Evolutionary conservation across 805 yeast genomes (phyloP), one percentile per base, ranked within the genome.

Genomic region (Spathaspora boniae): DNA sequence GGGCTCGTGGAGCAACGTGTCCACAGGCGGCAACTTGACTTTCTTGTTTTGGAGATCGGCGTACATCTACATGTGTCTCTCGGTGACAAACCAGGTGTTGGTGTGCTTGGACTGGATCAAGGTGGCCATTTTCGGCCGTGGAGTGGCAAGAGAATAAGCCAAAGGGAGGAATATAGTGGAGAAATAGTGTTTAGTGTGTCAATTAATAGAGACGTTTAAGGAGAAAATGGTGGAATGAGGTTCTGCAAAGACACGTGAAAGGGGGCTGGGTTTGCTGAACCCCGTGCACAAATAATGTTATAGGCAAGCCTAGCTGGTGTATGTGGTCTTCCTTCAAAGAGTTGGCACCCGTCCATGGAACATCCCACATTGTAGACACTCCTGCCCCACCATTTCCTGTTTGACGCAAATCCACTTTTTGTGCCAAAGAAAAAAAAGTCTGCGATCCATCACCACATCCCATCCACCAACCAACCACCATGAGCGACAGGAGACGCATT

Each of bases 41-140:
- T 88, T 82, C 72, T 70, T 86, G 60, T 85, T 89, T 76, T 89
- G 98, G 98, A 82, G 94, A 67, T 76, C 86, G 19, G 96, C 96
- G 17, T 91, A 91, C 64, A 78, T 91, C 46, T 78, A 85, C 58
- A 89, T 91, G 97, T 80, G 91, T 62, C 76, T 91, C 60, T 80
- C 93, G 42, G 77, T 85, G 51, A 82, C 88, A 69, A 89, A 86
- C 72, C 91, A 86, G 72, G 67, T 87, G 43, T 75, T 88, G 56
- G 95, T 89, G 35, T 74, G 80, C 46, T 62, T 85, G 45, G 98
- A 91, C 61, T 89, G 98, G 98, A 55, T 79, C 43, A 89, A 88
- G 72, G 82, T 86, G 43, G 74, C 80, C 47, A 66, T 87, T 56
- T 86, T 91, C 53, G 98, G 98, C 43, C 85, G 98, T 70, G 96